These are phyloP conservation scores for Ogataea hybrid DNA, from an alignment of 1,139 yeast species.

Conservation along the genomic window DNA sequence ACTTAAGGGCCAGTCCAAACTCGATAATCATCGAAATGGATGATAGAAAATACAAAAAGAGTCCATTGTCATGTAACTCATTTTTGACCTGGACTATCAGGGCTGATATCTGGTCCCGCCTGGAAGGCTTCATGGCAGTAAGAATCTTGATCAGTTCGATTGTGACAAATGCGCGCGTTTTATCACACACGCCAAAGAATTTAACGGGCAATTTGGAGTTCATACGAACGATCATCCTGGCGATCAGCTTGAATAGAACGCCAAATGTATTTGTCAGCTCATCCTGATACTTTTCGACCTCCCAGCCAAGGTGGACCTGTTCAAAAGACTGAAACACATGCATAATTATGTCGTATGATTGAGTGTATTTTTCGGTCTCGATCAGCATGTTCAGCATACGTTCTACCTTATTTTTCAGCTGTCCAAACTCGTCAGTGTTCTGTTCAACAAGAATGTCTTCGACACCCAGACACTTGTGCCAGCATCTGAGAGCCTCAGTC, in stretches of 20 bases:
- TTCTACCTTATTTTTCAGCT: conserved; percentile 22
- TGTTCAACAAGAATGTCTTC: conserved; percentile 16
- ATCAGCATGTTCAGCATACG: conserved; percentile 25
- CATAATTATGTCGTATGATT: conserved; percentile 18
- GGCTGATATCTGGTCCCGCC: conserved; percentile 19
- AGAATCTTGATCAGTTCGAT: conserved; percentile 17
- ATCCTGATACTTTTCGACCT: conserved; percentile 6
- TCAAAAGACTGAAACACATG: conserved; percentile 19
- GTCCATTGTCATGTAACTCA: conserved; percentile 27
- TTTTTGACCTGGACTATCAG: conserved; percentile 23
- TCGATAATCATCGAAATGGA: conserved; percentile 24
- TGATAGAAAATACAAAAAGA: conserved; percentile 29
- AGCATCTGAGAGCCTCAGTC: conserved; percentile 13
- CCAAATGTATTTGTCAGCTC: conserved; percentile 10
- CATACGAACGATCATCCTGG: conserved; percentile 15
- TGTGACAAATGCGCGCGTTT: conserved; percentile 11
- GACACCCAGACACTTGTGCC: conserved; percentile 23
- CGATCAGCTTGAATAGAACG: conserved; percentile 18
- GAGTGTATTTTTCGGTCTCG: conserved; percentile 14
- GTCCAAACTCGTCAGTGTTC: conserved; percentile 7
- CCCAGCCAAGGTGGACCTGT: neutral
- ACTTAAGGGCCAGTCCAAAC: conserved; percentile 25
- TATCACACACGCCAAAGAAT: conserved; percentile 12
- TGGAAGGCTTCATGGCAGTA: conserved; percentile 11
- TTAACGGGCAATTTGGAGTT: conserved; percentile 9